Evolutionary conservation across 2,329 filamentous ascomycete species (phyloP), one percentile per base, ranked within the genome.

Genomic region (Coniella vitis): DNA sequence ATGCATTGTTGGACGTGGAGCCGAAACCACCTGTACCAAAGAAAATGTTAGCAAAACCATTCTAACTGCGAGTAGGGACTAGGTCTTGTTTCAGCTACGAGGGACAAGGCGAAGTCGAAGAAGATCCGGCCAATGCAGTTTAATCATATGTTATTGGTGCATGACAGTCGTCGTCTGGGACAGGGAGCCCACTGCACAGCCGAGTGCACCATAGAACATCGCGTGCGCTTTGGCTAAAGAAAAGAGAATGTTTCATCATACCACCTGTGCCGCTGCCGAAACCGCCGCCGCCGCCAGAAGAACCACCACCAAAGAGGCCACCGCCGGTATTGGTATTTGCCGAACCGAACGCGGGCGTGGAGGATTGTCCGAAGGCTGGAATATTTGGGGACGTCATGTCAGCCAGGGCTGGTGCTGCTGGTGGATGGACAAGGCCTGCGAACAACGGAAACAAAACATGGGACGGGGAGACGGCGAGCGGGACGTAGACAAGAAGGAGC

Each of bases 251-350:
- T 41, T 42, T 36, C 49, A 47, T 49, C 52, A 52, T 54, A 51
- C 65, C 60, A 20, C 60, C 51, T 45, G 64, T 60, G 49, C 53
- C 58, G 45, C 58, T 64, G 10, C 62, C 57, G 50, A 69, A 62
- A 47, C 57, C 64, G 49, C 66, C 63, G 36, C 74, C 75, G 25
- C 25, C 25, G 25, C 25, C 25, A 29, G 25, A 29, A 56, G 69
- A 62, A 48, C 57, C 64, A 50, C 66, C 63, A 35, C 74, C 75
- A 58, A 78, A 79, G 17, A 65, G 64, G 47, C 58, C 56, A 35
- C 54, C 55, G 45, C 58, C 55, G 32, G 58, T 49, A 32, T 58
- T 63, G 50, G 60, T 67, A 56, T 60, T 63, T 48, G 59, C 57
- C 22, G 64, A 50, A 43, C 66, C 66, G 55, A 69, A 69, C 42